Conservation (phyloP, 2,329 filamentous ascomycete genomes). For the Botryosphaeria dothidea region DNA sequence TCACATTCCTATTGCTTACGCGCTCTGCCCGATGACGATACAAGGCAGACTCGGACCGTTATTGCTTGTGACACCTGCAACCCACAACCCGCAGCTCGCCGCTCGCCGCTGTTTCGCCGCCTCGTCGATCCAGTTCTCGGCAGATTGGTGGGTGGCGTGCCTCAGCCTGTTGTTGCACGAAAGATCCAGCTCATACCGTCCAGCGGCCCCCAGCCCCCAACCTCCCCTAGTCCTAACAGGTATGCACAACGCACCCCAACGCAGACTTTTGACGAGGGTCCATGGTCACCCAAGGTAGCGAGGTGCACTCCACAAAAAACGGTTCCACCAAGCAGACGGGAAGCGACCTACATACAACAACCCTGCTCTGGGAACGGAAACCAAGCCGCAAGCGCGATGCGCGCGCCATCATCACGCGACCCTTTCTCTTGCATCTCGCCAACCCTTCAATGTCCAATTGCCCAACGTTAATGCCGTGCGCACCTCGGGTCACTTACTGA, state of each 20-base stretch:
- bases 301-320: conserved; percentile 12
- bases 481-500: neutral
- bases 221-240: neutral
- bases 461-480: neutral
- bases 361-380: neutral
- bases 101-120: conserved; percentile 11
- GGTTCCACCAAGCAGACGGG: neutral
- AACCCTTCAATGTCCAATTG: neutral
- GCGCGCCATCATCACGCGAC: conserved; percentile 14
- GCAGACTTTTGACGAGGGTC: neutral
- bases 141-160: conserved; percentile 8
- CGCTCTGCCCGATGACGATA: conserved; percentile 9
- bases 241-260: neutral
- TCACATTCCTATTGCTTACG: conserved; percentile 10
- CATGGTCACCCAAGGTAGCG: neutral
- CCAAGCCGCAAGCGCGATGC: neutral
- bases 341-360: neutral
- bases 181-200: neutral
- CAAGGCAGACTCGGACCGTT: conserved; percentile 2
- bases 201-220: neutral
- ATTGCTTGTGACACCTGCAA: conserved; percentile 11
- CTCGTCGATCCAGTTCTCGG: conserved; percentile 10
- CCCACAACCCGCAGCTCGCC: neutral
- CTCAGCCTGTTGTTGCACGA: conserved; percentile 5
- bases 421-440: neutral